Percentiles rank a stretch among this genome's conserved stretches.
Evolutionary conservation across 495 filamentous ascomycete genomes (phyloP).

Genomic region (Trichoderma virens): DNA sequence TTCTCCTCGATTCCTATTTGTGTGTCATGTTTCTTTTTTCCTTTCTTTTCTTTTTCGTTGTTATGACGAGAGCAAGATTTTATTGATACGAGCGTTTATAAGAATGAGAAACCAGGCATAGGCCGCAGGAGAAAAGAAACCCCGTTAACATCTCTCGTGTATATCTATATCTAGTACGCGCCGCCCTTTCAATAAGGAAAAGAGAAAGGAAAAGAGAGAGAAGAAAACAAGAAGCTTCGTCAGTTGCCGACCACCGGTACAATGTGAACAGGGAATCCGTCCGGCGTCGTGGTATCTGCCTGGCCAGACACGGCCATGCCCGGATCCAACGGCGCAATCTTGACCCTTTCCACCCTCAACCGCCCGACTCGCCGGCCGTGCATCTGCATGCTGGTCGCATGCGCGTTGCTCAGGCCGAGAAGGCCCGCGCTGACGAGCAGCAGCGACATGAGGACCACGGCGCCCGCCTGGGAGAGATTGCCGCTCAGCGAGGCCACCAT

Average conservation of each 20-base stretch:
- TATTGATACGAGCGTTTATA: not conserved
- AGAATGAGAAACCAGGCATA: not conserved
- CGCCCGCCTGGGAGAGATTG: slow-evolving; percentile 41
- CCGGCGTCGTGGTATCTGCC: not conserved
- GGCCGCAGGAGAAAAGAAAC: no score
- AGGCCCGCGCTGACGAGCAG: slow-evolving; percentile 41
- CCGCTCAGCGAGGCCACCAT: slow-evolving; percentile 41
- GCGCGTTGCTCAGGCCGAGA: slow-evolving; percentile 43
- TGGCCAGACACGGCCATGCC: not conserved
- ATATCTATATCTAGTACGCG: no score
- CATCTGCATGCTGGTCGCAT: slow-evolving; percentile 33
- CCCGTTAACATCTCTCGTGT: no score
- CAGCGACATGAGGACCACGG: slow-evolving; percentile 40
- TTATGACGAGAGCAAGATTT: not conserved
- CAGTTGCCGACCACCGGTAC: not conserved
- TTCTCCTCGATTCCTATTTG: not conserved
- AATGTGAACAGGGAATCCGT: not conserved
- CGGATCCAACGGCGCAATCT: not conserved
- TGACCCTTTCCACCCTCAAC: not conserved
- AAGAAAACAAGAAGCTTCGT: not conserved
- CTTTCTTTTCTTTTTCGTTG: not conserved
- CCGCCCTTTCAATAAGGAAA: no score
- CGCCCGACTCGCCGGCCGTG: slow-evolving; percentile 21
- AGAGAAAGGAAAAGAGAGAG: not conserved
- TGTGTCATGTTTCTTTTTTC: not conserved